Percentiles rank a stretch among this genome's conserved stretches.
phyloP scores from a whole-genome alignment of 805 yeast genomes.

The Pichia cephalocereana region DNA sequence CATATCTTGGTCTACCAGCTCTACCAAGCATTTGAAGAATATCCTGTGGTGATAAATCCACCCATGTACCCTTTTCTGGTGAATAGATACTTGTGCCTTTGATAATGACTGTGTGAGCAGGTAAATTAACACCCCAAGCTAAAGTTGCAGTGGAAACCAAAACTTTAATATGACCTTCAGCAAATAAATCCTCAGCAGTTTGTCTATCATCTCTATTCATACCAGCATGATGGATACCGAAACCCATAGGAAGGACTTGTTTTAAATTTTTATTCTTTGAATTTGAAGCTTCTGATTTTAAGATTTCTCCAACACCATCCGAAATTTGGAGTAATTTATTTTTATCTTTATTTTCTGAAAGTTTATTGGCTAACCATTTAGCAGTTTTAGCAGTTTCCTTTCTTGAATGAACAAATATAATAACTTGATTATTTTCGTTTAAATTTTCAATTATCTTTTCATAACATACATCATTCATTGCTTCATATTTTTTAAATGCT shows the following conservation, averaged over 20 bases:
- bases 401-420: slow-evolving; percentile 88
- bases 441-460: slow-evolving; percentile 64
- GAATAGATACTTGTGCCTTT: slow-evolving; percentile 92
- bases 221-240: slow-evolving; percentile 93
- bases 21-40: slow-evolving; percentile 95
- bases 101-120: slow-evolving; percentile 89
- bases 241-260: slow-evolving; percentile 57
- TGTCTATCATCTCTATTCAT: slow-evolving; percentile 63
- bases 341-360: slow-evolving; percentile 45
- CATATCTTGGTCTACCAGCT: slow-evolving; percentile 96
- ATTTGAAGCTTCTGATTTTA: slow-evolving; percentile 52
- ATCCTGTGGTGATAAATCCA: slow-evolving; percentile 89
- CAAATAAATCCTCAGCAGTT: slow-evolving; percentile 76
- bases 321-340: slow-evolving; percentile 36
- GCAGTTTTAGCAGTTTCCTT: slow-evolving; percentile 88
- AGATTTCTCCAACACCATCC: slow-evolving; percentile 52
- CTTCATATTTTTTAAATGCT: slow-evolving; percentile 65
- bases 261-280: slow-evolving; percentile 46
- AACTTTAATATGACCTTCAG: slow-evolving; percentile 77
- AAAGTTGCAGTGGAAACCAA: slow-evolving; percentile 86
- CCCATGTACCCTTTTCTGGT: slow-evolving; percentile 86
- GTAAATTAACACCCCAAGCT: slow-evolving; percentile 96
- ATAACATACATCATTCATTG: slow-evolving; percentile 86
- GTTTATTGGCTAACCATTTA: slow-evolving; percentile 53
- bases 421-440: slow-evolving; percentile 63